Evolutionary conservation across 2,329 filamentous ascomycete genomes (phyloP).

Genomic region (Xylogone sp.): DNA sequence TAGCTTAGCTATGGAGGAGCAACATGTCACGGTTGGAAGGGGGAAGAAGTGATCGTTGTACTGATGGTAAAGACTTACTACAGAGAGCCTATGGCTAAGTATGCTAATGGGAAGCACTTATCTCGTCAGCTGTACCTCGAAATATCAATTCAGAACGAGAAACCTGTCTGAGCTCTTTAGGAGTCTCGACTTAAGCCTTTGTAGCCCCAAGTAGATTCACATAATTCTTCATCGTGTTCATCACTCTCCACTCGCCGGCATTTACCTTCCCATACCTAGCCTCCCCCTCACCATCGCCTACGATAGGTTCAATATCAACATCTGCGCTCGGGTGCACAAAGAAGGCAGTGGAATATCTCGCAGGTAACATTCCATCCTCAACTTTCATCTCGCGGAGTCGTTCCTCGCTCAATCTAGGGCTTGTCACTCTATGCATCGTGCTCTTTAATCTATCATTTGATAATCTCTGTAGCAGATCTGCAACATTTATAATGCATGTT

Average conservation of each 20-base stretch:
- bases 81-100: too few species aligned
- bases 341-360: conserved; percentile 6
- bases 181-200: too few species aligned
- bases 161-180: too few species aligned
- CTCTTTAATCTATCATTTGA: conserved; percentile 10
- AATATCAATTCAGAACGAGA: too few species aligned
- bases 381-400: not conserved
- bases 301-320: conserved; percentile 5
- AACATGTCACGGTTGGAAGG: not conserved
- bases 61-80: too few species aligned
- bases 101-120: too few species aligned
- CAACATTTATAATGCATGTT: conserved; percentile 13
- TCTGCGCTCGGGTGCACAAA: conserved; percentile 6
- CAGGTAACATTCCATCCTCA: conserved; percentile 2
- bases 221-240: conserved; percentile 4
- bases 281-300: conserved; percentile 4
- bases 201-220: not conserved
- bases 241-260: conserved; percentile 3
- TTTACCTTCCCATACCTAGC: conserved; percentile 5
- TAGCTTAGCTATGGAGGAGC: not conserved
- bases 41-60: too few species aligned
- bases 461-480: conserved; percentile 10
- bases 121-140: too few species aligned
- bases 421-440: conserved; percentile 11
- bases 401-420: conserved; percentile 1